phyloP scores from a whole-genome alignment of 1,139 yeast genomes.

The Geotrichum reessii region DNA sequence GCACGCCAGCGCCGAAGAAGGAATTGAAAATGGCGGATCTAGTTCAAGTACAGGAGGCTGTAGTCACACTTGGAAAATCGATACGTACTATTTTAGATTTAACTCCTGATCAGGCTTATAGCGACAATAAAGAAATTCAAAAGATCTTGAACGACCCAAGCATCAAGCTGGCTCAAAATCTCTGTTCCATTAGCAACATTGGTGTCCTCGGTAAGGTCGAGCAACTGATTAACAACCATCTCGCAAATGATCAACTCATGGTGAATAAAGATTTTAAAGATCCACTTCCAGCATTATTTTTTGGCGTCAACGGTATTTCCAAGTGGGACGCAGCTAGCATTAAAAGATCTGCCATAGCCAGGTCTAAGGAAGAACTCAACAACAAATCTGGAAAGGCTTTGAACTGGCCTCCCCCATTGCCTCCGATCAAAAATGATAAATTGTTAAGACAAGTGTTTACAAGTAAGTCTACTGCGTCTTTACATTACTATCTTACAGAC shows the following conservation, averaged over 20 bases:
- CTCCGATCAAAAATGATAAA: conserved; percentile 54
- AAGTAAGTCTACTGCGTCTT: conserved; percentile 68
- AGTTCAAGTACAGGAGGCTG: conserved; percentile 10
- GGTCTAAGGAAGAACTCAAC: not conserved
- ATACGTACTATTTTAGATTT: conserved; percentile 9
- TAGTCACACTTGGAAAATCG: conserved; percentile 9
- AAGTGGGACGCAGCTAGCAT: not conserved
- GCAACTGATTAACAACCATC: not conserved
- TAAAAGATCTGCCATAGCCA: not conserved
- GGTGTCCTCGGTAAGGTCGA: conserved; percentile 10
- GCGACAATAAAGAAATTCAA: conserved; percentile 3
- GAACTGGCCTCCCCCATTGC: conserved; percentile 58
- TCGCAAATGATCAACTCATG: not conserved
- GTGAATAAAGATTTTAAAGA: not conserved
- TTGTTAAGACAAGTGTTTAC: conserved; percentile 69
- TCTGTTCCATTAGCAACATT: conserved; percentile 5
- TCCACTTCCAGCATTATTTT: not conserved
- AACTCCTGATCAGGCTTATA: conserved; percentile 12
- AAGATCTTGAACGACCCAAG: conserved; percentile 4
- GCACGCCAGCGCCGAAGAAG: not conserved
- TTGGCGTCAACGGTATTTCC: not conserved
- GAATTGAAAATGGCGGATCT: conserved; percentile 3
- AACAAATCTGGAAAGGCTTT: not conserved
- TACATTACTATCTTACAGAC: conserved; percentile 49
- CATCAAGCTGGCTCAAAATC: conserved; percentile 13